Evolutionary conservation across 2,329 filamentous ascomycete species (phyloP).

Genomic region (Xylariaceae sp.): DNA sequence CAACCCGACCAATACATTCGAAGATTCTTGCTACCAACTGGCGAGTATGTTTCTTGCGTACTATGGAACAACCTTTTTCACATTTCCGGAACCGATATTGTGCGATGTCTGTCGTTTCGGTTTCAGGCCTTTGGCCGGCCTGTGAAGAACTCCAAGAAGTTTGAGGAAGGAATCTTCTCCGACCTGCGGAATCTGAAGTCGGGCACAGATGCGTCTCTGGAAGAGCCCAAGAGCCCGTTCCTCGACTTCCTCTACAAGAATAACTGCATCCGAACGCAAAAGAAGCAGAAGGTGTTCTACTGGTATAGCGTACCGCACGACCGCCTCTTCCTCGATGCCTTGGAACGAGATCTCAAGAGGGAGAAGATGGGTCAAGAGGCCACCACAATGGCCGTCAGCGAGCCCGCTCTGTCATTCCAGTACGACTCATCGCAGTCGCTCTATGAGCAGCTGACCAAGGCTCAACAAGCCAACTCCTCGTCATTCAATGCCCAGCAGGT

Average conservation of each 20-base stretch:
- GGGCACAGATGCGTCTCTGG: conserved; percentile 93
- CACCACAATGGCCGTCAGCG: conserved; percentile 89
- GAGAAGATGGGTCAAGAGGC: conserved; percentile 99
- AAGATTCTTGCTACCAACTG: conserved; percentile 89
- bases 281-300: conserved; percentile 99
- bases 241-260: conserved; percentile 99
- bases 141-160: conserved; percentile 99
- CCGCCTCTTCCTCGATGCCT: conserved; percentile 90
- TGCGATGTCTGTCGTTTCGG: conserved; percentile 93
- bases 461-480: conserved; percentile 96
- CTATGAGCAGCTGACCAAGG: conserved; percentile 98
- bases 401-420: conserved; percentile 95
- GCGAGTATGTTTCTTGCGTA: conserved; percentile 98
- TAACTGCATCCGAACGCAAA: conserved; percentile 99
- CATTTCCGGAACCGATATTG: conserved; percentile 98
- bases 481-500: conserved; percentile 81
- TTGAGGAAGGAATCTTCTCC: conserved; percentile 99
- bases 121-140: conserved; percentile 98
- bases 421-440: conserved; percentile 99
- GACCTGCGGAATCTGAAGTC: conserved; percentile 97
- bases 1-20: conserved; percentile 94
- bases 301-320: conserved; percentile 99
- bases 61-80: conserved; percentile 99
- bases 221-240: conserved; percentile 98
- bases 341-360: conserved; percentile 95